A percentile compares a stretch with the other conserved stretches of the same genome.
phyloP scores from a whole-genome alignment of 106 monocot species.

The Amphibolis antarctica region DNA sequence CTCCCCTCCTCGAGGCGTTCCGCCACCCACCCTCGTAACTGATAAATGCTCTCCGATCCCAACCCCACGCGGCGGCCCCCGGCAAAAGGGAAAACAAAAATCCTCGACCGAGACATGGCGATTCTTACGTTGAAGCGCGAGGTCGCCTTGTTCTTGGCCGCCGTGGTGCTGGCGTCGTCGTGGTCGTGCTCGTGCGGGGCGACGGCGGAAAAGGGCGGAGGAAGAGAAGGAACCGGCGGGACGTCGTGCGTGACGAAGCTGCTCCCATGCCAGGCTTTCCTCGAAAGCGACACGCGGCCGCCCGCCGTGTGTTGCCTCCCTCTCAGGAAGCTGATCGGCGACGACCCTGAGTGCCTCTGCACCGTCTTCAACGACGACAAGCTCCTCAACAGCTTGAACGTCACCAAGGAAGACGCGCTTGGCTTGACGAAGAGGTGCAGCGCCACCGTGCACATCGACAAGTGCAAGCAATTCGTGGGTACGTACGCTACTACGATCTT shows the following conservation, averaged over 20 bases:
- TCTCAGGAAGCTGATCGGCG: not conserved
- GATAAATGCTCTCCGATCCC: too few relatives aligned
- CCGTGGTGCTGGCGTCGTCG: too few relatives aligned
- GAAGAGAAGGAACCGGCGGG: not conserved
- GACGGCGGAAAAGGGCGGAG: not conserved
- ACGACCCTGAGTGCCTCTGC: slow-evolving; percentile 10
- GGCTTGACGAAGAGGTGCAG: slow-evolving; percentile 3
- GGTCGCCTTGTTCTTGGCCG: not conserved
- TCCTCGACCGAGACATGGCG: too few relatives aligned
- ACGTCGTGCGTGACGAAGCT: slow-evolving; percentile 6
- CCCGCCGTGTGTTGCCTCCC: slow-evolving; percentile 4
- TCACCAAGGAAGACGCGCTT: slow-evolving; percentile 13
- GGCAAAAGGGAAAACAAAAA: too few relatives aligned
- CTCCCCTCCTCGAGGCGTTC: too few relatives aligned
- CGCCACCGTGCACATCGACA: not conserved
- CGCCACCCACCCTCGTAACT: too few relatives aligned
- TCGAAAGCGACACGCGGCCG: not conserved
- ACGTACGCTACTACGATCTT: too few relatives aligned
- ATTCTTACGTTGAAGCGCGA: not conserved
- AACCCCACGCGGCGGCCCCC: too few relatives aligned
- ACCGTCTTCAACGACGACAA: slow-evolving; percentile 3
- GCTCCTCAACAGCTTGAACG: slow-evolving; percentile 11
- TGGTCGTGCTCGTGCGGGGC: not conserved
- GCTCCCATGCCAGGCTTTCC: slow-evolving; percentile 11
- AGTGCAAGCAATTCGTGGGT: too few relatives aligned